These are phyloP conservation scores for Pinus taeda DNA, from an alignment of 75 land plant species.

Conservation along the genomic window DNA sequence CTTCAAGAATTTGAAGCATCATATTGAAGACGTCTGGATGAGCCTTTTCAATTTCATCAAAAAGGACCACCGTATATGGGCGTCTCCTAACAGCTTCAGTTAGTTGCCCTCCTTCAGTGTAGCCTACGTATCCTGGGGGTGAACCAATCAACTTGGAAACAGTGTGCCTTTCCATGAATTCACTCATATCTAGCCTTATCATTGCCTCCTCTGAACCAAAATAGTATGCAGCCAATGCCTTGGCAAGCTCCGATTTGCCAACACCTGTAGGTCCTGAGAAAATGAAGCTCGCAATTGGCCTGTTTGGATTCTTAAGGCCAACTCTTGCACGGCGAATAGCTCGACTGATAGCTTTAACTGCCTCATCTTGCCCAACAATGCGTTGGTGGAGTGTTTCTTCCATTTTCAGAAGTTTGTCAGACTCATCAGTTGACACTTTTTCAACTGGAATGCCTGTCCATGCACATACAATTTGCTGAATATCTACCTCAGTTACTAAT, in stretches of 20 bases:
- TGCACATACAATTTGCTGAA: conserved; percentile 80
- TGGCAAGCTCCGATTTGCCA: conserved; percentile 68
- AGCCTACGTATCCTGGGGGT: conserved; percentile 76
- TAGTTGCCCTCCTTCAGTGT: conserved; percentile 67
- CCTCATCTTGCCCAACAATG: conserved; percentile 91
- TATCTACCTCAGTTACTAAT: conserved; percentile 77
- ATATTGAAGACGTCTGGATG: conserved; percentile 73
- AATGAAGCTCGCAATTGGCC: conserved; percentile 88
- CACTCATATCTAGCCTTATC: conserved; percentile 67
- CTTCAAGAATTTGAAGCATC: conserved; percentile 76
- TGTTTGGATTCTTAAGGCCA: conserved; percentile 87
- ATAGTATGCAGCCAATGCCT: conserved; percentile 63
- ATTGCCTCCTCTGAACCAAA: conserved; percentile 74
- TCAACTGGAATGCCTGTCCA: conserved; percentile 96
- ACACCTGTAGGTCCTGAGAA: conserved; percentile 79
- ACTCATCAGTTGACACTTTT: conserved; percentile 87
- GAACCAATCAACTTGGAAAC: conserved; percentile 73
- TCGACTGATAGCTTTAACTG: conserved; percentile 89
- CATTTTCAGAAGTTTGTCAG: conserved; percentile 85
- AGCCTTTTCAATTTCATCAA: conserved; percentile 75
- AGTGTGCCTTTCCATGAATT: conserved; percentile 70
- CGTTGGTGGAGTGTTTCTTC: conserved; percentile 86
- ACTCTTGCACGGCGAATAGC: conserved; percentile 93
- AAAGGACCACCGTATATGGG: conserved; percentile 60
- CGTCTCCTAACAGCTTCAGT: conserved; percentile 66